Conservation (phyloP, 2,329 filamentous ascomycete genomes). For the Hypoxylon sp. region DNA sequence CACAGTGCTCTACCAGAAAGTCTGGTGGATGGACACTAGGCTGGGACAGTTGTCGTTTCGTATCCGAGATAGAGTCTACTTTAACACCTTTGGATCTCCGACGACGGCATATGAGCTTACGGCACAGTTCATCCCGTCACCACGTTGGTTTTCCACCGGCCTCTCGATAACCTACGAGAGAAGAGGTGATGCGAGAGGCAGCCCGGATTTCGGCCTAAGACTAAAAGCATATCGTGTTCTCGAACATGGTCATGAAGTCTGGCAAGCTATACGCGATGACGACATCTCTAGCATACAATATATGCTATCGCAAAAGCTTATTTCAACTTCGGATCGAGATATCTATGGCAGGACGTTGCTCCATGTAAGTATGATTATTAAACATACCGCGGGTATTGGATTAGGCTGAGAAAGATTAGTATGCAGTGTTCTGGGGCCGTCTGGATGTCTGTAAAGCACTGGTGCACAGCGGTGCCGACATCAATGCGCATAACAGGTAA, state of each 20-base stretch:
- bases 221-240: conserved; percentile 26
- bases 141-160: conserved; percentile 33
- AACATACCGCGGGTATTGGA: background rate
- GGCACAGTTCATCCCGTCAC: conserved; percentile 30
- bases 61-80: conserved; percentile 13
- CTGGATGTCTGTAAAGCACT: conserved; percentile 34
- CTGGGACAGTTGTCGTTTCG: conserved; percentile 15
- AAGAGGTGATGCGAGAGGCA: conserved; percentile 29
- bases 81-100: conserved; percentile 1
- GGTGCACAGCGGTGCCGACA: conserved; percentile 36
- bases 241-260: conserved; percentile 12
- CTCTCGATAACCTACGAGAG: conserved; percentile 32
- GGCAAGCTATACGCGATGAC: background rate
- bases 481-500: conserved; percentile 11
- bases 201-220: conserved; percentile 5
- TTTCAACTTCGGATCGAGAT: conserved; percentile 28
- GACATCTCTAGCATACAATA: conserved; percentile 9
- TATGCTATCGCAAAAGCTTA: conserved; percentile 28
- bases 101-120: conserved; percentile 21
- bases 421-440: background rate
- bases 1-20: background rate
- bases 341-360: background rate
- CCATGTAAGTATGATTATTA: conserved; percentile 14
- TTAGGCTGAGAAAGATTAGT: conserved; percentile 16
- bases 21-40: background rate